Evolutionary conservation across 345 rosid genomes (phyloP).

Genomic region (Camelina sativa): DNA sequence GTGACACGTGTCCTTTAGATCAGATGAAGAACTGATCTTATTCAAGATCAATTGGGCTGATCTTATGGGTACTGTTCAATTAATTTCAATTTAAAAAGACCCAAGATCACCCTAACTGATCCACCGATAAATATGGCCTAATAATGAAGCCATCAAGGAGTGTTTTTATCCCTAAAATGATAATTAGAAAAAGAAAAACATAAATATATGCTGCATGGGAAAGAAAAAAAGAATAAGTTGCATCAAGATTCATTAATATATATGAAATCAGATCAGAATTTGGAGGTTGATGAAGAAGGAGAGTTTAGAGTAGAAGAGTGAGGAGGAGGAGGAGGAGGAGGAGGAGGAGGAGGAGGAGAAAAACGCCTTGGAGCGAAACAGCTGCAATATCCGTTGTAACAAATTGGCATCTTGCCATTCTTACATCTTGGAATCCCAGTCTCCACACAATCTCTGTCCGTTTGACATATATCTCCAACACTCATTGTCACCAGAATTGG

Average conservation of each 20-base stretch:
- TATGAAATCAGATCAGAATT: neutral
- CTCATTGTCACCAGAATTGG: conserved; percentile 7
- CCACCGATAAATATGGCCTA: too few species aligned
- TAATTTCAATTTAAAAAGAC: too few species aligned
- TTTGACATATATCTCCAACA: conserved; percentile 36
- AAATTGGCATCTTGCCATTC: conserved; percentile 25
- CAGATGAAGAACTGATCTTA: too few species aligned
- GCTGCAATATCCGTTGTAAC: conserved; percentile 21
- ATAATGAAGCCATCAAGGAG: neutral
- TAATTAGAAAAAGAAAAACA: neutral
- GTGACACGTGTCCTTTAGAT: too few species aligned
- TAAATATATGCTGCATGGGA: too few species aligned
- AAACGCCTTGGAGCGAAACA: neutral
- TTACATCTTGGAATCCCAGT: conserved; percentile 36
- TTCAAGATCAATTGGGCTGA: too few species aligned
- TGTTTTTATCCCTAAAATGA: neutral
- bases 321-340: neutral
- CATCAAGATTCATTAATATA: neutral
- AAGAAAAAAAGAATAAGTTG: neutral
- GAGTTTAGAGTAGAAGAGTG: neutral
- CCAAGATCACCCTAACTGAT: too few species aligned
- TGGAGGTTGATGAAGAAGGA: neutral
- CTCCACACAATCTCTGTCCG: conserved; percentile 29
- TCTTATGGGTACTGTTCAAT: too few species aligned
- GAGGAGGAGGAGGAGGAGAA: neutral